Evolutionary conservation across 345 rosid genomes (phyloP), one percentile per base, ranked within the genome.

Genomic region (Dovyalis caffra): DNA sequence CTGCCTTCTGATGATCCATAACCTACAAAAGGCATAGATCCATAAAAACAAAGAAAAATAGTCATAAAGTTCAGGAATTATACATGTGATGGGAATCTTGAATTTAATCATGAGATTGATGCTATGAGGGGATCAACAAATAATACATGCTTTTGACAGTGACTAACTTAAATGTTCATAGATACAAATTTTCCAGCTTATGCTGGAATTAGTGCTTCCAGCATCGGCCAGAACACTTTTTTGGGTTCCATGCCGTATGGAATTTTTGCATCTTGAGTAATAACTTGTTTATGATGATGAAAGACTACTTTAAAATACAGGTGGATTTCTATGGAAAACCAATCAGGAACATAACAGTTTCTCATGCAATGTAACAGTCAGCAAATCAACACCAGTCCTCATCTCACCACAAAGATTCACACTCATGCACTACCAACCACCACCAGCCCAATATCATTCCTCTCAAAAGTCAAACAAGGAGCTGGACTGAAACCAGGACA

Each of bases 1-100:
- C 80, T 83, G 43, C 87, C 79, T 51, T 88, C 90, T 23, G 83
- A 64, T 70, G 82, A 79, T 76, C 90, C 87, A 80, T 69, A 86
- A 75, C 93, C 97, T 91, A 76, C 81, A 74, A 78, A 33, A 45
- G 47, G 68, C 38, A 63, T 63, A 71, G 16, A 74, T 32, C 33
- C 32, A 33, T 25, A 34, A 14, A 40, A 76, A 20, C 76, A n/a
- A 26, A 37, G 51, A 14, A 18, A 20, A 34, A 26, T 33, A 45
- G 25, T 20, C 35, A 2, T 14, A 21, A 34, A 20, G 29, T 70
- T 64, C 8, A 56, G 10, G 60, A n/a, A 56, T 56, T n/a, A 56
- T 56, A 56, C 14, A 56, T n/a, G 60, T 61, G 25, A 43, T 40
- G 68, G n/a, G 31, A 29, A 16, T 61, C 18, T 16, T 33, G 40